These are phyloP conservation scores for Parathielavia appendiculata DNA, from an alignment of 495 filamentous ascomycete genomes.

Conservation along the genomic window DNA sequence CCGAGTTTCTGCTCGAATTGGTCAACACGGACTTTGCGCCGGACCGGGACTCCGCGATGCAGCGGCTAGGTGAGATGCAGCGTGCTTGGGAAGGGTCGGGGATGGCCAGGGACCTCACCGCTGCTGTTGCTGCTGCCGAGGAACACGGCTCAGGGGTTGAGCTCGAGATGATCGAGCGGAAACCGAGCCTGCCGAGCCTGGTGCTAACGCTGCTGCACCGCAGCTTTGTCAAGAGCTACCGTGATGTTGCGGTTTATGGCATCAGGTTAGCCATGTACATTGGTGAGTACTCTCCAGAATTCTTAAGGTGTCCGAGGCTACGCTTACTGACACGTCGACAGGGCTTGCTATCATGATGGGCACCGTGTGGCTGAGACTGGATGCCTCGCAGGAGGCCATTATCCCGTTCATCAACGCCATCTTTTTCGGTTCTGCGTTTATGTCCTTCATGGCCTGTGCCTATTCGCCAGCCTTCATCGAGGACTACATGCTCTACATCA, in stretches of 20 bases:
- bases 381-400: slow-evolving; percentile 59
- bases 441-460: slow-evolving; percentile 87
- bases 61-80: slow-evolving; percentile 41
- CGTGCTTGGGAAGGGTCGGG: slow-evolving; percentile 37
- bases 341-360: slow-evolving; percentile 79
- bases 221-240: slow-evolving; percentile 71
- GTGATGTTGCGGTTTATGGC: slow-evolving; percentile 76
- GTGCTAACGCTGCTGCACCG: slow-evolving; percentile 56
- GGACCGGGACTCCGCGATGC: slow-evolving; percentile 38
- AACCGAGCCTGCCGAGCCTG: slow-evolving; percentile 24
- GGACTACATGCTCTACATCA: slow-evolving; percentile 65
- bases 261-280: slow-evolving; percentile 80
- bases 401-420: slow-evolving; percentile 77
- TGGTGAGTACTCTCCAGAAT: slow-evolving; percentile 38
- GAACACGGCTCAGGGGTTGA: slow-evolving; percentile 6
- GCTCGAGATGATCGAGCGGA: slow-evolving; percentile 20
- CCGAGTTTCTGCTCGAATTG: slow-evolving; percentile 69
- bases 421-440: slow-evolving; percentile 69
- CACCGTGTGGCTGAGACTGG: slow-evolving; percentile 72
- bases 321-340: not conserved
- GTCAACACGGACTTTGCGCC: slow-evolving; percentile 66
- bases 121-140: slow-evolving; percentile 16
- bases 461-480: slow-evolving; percentile 80
- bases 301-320: slow-evolving; percentile 9
- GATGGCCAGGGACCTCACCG: slow-evolving; percentile 12